A percentile compares a stretch with the other conserved stretches of the same genome.
Evolutionary conservation across 805 yeast species (phyloP).

Genomic region (Candida patagonica): DNA sequence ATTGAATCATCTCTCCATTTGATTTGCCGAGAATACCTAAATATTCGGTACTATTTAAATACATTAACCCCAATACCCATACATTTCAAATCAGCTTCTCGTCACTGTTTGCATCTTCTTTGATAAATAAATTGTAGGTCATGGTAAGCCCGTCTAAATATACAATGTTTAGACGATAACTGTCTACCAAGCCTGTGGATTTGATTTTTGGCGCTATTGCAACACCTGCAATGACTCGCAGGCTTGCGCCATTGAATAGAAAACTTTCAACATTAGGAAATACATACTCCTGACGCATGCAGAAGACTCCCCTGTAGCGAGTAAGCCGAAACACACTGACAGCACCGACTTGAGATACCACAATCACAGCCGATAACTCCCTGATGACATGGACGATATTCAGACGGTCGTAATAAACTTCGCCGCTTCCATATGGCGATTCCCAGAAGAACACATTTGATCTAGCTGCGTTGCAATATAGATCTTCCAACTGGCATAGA

Average conservation of each 20-base stretch:
- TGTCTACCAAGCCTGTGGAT: constrained; percentile 1
- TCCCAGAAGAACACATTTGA: constrained; percentile 33
- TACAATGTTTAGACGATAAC: constrained; percentile 8
- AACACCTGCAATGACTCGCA: constrained; percentile 12
- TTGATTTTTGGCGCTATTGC: constrained; percentile 10
- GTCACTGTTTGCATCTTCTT: background rate
- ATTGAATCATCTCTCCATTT: no score
- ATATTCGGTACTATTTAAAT: no score
- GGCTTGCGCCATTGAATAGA: constrained; percentile 5
- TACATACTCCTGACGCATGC: constrained; percentile 35
- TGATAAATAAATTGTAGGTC: constrained; percentile 6
- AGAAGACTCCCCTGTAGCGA: constrained; percentile 32
- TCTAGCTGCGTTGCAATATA: constrained; percentile 42
- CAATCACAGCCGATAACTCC: constrained; percentile 33
- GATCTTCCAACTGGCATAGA: constrained; percentile 35
- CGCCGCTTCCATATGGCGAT: constrained; percentile 12
- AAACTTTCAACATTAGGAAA: constrained; percentile 17
- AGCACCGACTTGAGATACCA: constrained; percentile 38
- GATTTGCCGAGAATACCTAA: no score
- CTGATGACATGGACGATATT: constrained; percentile 30
- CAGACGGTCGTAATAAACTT: constrained; percentile 21
- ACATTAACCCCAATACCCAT: background rate
- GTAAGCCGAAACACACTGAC: constrained; percentile 36
- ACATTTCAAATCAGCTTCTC: background rate
- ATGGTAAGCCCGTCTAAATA: constrained; percentile 12